Evolutionary conservation across 768 basidiomycete genomes (phyloP).

Genomic region (Lactarius quietus): DNA sequence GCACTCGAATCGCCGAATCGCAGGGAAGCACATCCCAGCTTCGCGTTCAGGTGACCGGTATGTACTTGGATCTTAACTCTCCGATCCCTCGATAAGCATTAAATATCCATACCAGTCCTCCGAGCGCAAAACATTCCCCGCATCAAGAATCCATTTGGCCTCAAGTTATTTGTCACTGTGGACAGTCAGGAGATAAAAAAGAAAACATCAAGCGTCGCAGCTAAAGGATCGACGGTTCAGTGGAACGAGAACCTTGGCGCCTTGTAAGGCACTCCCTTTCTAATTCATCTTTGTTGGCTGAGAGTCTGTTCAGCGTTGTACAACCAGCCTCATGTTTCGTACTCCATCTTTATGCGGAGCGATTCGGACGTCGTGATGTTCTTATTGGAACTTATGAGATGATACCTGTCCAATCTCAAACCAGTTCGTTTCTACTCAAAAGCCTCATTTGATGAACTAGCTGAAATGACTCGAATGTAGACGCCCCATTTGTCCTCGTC

Average conservation of each 20-base stretch:
- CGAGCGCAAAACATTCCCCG: background rate
- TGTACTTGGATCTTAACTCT: background rate
- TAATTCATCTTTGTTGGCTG: background rate
- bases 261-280: background rate
- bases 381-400: background rate
- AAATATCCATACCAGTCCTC: background rate
- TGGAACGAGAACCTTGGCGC: background rate
- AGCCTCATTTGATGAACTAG: background rate
- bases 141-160: background rate
- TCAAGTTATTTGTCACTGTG: background rate
- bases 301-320: background rate
- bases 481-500: background rate
- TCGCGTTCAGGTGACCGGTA: background rate
- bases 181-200: background rate
- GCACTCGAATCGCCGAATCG: background rate
- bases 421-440: background rate
- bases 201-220: background rate
- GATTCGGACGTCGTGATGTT: background rate
- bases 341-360: background rate
- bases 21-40: background rate
- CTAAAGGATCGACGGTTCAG: background rate
- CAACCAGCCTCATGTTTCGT: background rate
- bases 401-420: background rate
- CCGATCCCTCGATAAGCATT: background rate
- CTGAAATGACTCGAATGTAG: background rate